Evolutionary conservation across 352 stramenopile genomes (phyloP), one percentile per base, ranked within the genome.

Genomic region (Pythium volutum): DNA sequence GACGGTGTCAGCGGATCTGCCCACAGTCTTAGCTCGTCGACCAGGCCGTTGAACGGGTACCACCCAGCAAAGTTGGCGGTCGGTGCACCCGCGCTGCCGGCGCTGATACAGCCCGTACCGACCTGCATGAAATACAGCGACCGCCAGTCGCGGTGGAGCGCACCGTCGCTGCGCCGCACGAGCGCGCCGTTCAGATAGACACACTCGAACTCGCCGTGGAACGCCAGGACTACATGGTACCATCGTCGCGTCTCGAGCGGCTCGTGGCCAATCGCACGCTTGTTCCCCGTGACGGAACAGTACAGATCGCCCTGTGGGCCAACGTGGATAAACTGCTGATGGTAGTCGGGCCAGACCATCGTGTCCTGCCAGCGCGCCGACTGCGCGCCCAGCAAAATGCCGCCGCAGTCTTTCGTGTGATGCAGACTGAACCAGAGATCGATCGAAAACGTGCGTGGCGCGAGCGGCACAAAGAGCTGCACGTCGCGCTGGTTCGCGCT

Each of bases 211-310:
- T 46, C 50, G 4, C 70, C 69, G 16, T 62, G 64, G 54, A 78
- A 87, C 8, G 71, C 82, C 4, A 88, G 60, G 6, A 81, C 73
- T n/a, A 88, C 61, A 62, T 91, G 79, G 55, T 91, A 88, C 81
- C 81, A 91, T 26, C 81, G 77, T 33, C 54, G 23, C 7, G 15
- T 16, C 29, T 63, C 25, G 5, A 69, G 48, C 22, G 54, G 62
- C 27, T 54, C 18, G 20, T n/a, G n/a, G n/a, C 36, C 45, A 1
- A 62, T 20, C 5, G 43, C 38, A 9, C 47, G 58, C 43, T 65
- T 70, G 8, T 60, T 55, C 20, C 76, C 61, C 12, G 77, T 54
- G 26, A 80, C 64, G 4, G 76, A 81, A 62, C 72, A 81, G 54
- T 74, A 83, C 3, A 86, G 38, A 15, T 70, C 72, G 9, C 60